These are phyloP conservation scores for Polyporus tsugae DNA, from an alignment of 1,284 basidiomycete species.

Conservation along the genomic window DNA sequence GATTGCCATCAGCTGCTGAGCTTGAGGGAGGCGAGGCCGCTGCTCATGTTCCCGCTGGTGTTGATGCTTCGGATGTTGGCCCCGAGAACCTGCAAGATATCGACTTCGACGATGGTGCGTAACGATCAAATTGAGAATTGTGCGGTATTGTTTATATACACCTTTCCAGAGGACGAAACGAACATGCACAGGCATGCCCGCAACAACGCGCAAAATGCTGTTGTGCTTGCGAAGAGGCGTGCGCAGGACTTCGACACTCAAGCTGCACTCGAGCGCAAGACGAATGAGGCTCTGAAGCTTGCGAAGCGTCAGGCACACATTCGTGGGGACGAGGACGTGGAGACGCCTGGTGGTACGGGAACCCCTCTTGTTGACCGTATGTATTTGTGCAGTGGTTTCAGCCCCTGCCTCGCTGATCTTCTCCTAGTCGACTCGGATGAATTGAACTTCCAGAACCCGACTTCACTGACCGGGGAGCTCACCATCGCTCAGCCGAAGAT, in stretches of 20 bases:
- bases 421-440: slow-evolving; percentile 90
- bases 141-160: slow-evolving; percentile 8
- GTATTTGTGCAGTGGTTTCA: slow-evolving; percentile 1
- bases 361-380: slow-evolving; percentile 73
- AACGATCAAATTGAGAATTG: background rate
- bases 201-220: slow-evolving; percentile 90
- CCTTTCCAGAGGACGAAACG: slow-evolving; percentile 80
- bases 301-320: slow-evolving; percentile 73
- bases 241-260: slow-evolving; percentile 89
- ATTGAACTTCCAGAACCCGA: slow-evolving; percentile 99
- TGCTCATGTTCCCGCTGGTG: slow-evolving; percentile 62
- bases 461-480: slow-evolving; percentile 88
- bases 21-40: slow-evolving; percentile 77
- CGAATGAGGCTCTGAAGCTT: slow-evolving; percentile 76
- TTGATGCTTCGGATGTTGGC: slow-evolving; percentile 62
- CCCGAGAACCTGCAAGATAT: slow-evolving; percentile 75
- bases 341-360: slow-evolving; percentile 37
- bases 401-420: slow-evolving; percentile 16
- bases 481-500: slow-evolving; percentile 94
- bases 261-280: slow-evolving; percentile 82
- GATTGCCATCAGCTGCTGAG: slow-evolving; percentile 72
- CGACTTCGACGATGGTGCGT: slow-evolving; percentile 92
- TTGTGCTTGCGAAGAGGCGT: slow-evolving; percentile 82
- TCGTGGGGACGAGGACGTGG: slow-evolving; percentile 56
- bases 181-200: slow-evolving; percentile 92